Conservation (phyloP, 192 early-diverging fungal genomes). For the Coemansia sp. region DNA sequence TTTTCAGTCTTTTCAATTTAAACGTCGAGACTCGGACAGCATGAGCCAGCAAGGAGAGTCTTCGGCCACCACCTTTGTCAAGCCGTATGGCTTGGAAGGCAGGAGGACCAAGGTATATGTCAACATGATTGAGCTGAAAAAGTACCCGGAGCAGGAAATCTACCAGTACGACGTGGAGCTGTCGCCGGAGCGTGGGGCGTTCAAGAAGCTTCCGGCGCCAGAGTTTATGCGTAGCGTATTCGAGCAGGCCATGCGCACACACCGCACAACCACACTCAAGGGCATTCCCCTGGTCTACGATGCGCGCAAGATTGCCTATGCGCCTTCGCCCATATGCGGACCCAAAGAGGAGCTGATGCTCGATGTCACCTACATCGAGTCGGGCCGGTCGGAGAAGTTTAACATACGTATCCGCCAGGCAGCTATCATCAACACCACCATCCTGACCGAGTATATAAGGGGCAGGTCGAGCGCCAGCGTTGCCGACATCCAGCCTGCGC, state of each 20-base stretch:
- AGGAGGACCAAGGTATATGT: slow-evolving; percentile 47
- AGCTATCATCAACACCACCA: slow-evolving; percentile 59
- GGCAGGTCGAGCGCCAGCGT: slow-evolving; percentile 16
- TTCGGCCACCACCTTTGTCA: neutral
- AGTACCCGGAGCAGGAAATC: slow-evolving; percentile 65
- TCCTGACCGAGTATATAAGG: slow-evolving; percentile 28
- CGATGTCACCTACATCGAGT: slow-evolving; percentile 46
- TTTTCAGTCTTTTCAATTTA: neutral
- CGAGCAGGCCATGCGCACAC: slow-evolving; percentile 48
- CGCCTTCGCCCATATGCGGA: slow-evolving; percentile 73
- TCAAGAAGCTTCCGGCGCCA: slow-evolving; percentile 35
- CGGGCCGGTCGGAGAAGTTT: slow-evolving; percentile 56
- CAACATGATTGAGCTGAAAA: slow-evolving; percentile 80
- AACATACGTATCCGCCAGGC: slow-evolving; percentile 57
- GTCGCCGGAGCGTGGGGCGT: slow-evolving; percentile 50
- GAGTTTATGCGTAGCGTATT: slow-evolving; percentile 72
- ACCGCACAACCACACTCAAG: slow-evolving; percentile 57
- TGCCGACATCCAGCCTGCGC: slow-evolving; percentile 43
- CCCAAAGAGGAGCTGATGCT: slow-evolving; percentile 59
- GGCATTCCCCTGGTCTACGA: slow-evolving; percentile 78
- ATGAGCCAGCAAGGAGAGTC: neutral
- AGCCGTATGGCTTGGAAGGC: slow-evolving; percentile 49
- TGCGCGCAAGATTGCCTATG: slow-evolving; percentile 80
- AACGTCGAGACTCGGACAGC: no score
- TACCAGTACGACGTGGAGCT: slow-evolving; percentile 89